Evolutionary conservation across 1,139 yeast genomes (phyloP), one percentile per base, ranked within the genome.

Genomic region (Williopsis jadinii): DNA sequence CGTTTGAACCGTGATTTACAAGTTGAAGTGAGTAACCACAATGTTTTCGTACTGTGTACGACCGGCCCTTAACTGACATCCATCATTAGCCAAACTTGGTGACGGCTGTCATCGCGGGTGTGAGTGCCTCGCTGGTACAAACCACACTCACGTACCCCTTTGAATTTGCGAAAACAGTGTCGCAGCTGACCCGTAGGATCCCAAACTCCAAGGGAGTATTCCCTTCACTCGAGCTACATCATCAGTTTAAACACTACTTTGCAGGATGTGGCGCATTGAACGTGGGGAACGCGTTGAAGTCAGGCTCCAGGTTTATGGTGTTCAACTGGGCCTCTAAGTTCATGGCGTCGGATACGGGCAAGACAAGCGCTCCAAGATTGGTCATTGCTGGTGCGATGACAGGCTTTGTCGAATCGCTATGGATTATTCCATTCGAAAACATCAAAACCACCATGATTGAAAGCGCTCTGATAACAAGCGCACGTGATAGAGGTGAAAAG

Each of bases 381-480:
- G 82, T 82, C 9, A 78, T 85, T 45, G 97, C 97, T 3, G 97
- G 95, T 8, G 74, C 83, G 39, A 75, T 87, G 68, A 84, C 95
- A 10, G 97, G 94, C 6, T 71, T 81, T 44, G 65, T 80, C 40
- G 98, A 92, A 61, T 80, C 95, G 6, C 53, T 87, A 35, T 75
- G 88, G 69, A 76, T 92, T 28, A 84, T 92, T 26, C 98, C 98
- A 0, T 90, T 92, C 62, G 98, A 92, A 56, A 85, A 81, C 57
- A 72, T 88, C 51, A 88, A 90, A 59, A 82, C 86, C 6, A 74
- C 87, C 11, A 81, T 87, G 92, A 80, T 90, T 48, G 95, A 90
- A 55, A 77, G 53, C 37, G 41, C 55, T 5, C 28, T 47, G 28
- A 48, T 50, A 11, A 30, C 44, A 31, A 45, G 45, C 35, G 45